phyloP scores from a whole-genome alignment of 2,329 filamentous ascomycete genomes.

The Ascochyta viciae-villosae region DNA sequence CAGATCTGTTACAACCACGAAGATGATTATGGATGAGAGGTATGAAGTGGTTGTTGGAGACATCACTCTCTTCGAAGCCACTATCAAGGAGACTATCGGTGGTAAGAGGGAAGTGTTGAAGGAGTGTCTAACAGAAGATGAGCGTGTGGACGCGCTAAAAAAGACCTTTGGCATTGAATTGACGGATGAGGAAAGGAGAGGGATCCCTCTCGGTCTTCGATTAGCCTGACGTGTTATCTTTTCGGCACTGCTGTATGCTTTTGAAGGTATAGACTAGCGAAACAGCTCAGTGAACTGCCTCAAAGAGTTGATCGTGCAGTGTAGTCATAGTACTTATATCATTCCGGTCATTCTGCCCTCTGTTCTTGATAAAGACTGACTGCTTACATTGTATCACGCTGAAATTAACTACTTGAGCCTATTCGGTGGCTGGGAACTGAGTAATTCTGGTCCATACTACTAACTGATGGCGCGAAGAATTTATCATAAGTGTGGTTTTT shows the following conservation, averaged over 20 bases:
- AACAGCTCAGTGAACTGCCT: too few species aligned
- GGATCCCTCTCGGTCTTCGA: background rate
- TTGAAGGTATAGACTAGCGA: too few species aligned
- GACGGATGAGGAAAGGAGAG: conserved; percentile 6
- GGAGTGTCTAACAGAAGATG: conserved; percentile 15
- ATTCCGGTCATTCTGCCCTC: too few species aligned
- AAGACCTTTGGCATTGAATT: conserved; percentile 12
- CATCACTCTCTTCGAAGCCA: conserved; percentile 13
- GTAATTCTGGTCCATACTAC: too few species aligned
- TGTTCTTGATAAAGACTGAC: too few species aligned
- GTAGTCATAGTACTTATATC: too few species aligned
- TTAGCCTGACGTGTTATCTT: background rate
- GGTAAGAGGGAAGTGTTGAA: background rate
- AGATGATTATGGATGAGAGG: conserved; percentile 19
- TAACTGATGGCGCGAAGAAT: too few species aligned
- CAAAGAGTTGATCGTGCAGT: too few species aligned
- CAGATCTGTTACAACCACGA: conserved; percentile 20
- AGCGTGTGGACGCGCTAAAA: conserved; percentile 9
- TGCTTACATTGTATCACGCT: too few species aligned
- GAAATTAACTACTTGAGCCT: too few species aligned
- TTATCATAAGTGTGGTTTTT: too few species aligned
- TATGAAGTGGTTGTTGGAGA: conserved; percentile 16
- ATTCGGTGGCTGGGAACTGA: too few species aligned
- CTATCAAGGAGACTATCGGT: conserved; percentile 2
- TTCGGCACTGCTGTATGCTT: background rate